Base-by-base conservation (phyloP, 139 green algal genomes). In the Chlamydomonas incerta region DNA sequence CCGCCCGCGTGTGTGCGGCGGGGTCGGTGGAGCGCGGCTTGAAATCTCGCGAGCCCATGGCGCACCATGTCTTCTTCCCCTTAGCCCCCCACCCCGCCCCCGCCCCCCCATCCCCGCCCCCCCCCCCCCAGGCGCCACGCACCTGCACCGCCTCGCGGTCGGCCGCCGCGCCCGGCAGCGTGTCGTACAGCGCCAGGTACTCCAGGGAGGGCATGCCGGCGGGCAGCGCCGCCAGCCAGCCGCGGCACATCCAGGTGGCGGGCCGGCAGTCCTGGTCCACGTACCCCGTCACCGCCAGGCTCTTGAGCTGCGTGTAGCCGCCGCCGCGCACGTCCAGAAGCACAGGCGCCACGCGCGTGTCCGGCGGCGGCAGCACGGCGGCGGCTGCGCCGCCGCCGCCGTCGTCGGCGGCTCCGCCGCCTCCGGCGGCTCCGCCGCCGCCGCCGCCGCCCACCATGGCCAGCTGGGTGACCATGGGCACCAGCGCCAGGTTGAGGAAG, bases 251-350 rank as follows among this genome's bases (percentile, higher is more conserved):
- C 77, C 77, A 83, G 0, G 63, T 83, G 15, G 63, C 77, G 31
- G 77, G 77, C 18, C 77, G 74, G 77, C 77, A 83, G 63, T 83
- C 77, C n/a, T 83, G 77, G 77, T 83, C 77, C 37, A 83, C 63
- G 33, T 55, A 83, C 6, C 77, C 77, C 63, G 77, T 83, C 33
- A 83, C 57, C 14, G 77, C 77, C 63, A 83, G 77, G 3, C 37
- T 66, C 41, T 83, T 83, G 77, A 83, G 77, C 77, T 83, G 77
- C 62, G 77, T 83, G 77, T 83, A 83, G 29, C 77, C 77, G 18
- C 37, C 77, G n/a, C 77, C 77, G 24, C 77, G 63, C 77, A 83
- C 29, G 63, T 83, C 77, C 77, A 83, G 63, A 46, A 83, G 41
- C 77, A 83, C 77, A 21, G 77, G 77, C 8, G 77, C 77, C 77